phyloP scores from a whole-genome alignment of 1,139 yeast genomes.

The Yarrowia galli region DNA sequence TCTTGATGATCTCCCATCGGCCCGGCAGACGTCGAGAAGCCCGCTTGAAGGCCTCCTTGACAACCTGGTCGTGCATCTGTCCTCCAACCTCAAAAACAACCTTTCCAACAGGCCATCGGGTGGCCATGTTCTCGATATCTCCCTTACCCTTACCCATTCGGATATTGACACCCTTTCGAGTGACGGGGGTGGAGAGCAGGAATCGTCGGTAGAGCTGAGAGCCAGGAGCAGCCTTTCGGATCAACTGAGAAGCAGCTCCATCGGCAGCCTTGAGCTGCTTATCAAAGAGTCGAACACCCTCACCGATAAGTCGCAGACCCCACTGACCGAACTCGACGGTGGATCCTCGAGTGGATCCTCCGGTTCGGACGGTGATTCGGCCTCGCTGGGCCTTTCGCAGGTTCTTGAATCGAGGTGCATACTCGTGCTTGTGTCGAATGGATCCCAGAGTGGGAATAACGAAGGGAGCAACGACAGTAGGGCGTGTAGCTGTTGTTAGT shows the following conservation, averaged over 20 bases:
- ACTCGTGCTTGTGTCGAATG: conserved; percentile 38
- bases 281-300: conserved; percentile 88
- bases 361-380: conserved; percentile 90
- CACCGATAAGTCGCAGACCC: conserved; percentile 86
- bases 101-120: conserved; percentile 94
- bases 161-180: conserved; percentile 96
- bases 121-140: conserved; percentile 96
- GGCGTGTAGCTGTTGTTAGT: conserved; percentile 33
- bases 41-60: conserved; percentile 88
- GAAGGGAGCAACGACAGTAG: conserved; percentile 17
- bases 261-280: conserved; percentile 92
- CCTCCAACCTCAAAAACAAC: conserved; percentile 88
- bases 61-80: conserved; percentile 83
- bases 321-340: conserved; percentile 79
- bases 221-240: conserved; percentile 70
- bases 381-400: conserved; percentile 91
- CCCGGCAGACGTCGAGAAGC: conserved; percentile 96
- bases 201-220: conserved; percentile 80
- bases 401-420: conserved; percentile 69
- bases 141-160: conserved; percentile 99
- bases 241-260: conserved; percentile 78
- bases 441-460: conserved; percentile 16
- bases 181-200: conserved; percentile 85
- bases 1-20: conserved; percentile 80
- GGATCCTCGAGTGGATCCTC: conserved; percentile 92